Evolutionary conservation across 495 filamentous ascomycete genomes (phyloP).

Genomic region (Neurospora hispaniola): DNA sequence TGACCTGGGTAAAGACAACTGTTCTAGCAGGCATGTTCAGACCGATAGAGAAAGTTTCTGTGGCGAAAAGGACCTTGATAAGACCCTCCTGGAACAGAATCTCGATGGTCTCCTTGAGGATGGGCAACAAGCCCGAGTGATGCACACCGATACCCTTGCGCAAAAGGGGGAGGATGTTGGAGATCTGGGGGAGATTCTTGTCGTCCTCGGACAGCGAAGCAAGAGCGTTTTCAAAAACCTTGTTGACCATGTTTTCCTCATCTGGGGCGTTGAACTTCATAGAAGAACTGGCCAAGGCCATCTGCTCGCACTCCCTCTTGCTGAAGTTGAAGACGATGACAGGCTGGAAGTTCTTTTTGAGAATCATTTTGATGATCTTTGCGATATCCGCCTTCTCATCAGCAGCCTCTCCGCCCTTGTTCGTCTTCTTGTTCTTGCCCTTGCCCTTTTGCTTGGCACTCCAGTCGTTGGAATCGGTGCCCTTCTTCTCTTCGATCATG

Average conservation of each 20-base stretch:
- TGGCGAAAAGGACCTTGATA: slow-evolving; percentile 96
- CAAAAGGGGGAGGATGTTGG: slow-evolving; percentile 80
- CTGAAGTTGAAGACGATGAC: slow-evolving; percentile 99
- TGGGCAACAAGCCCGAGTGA: slow-evolving; percentile 90
- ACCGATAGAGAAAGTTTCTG: slow-evolving; percentile 97
- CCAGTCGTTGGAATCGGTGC: slow-evolving; percentile 68
- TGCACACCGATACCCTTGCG: slow-evolving; percentile 92
- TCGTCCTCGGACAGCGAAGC: slow-evolving; percentile 87
- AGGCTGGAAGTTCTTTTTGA: slow-evolving; percentile 89
- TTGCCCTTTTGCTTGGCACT: slow-evolving; percentile 70
- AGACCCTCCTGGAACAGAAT: slow-evolving; percentile 97
- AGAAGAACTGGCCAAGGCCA: slow-evolving; percentile 71
- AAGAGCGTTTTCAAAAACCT: slow-evolving; percentile 87
- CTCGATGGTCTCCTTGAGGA: slow-evolving; percentile 97
- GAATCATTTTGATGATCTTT: slow-evolving; percentile 97
- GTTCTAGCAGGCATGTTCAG: slow-evolving; percentile 99
- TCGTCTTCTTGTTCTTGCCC: slow-evolving; percentile 81
- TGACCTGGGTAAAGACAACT: slow-evolving; percentile 92
- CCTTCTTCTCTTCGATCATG: slow-evolving; percentile 75
- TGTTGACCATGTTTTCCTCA: slow-evolving; percentile 87
- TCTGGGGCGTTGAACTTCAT: slow-evolving; percentile 96
- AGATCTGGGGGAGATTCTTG: slow-evolving; percentile 73
- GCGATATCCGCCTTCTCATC: slow-evolving; percentile 71
- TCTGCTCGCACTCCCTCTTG: slow-evolving; percentile 86
- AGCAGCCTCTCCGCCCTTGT: slow-evolving; percentile 66